phyloP scores from a whole-genome alignment of 352 stramenopile species.

The Phytophthora syringae region DNA sequence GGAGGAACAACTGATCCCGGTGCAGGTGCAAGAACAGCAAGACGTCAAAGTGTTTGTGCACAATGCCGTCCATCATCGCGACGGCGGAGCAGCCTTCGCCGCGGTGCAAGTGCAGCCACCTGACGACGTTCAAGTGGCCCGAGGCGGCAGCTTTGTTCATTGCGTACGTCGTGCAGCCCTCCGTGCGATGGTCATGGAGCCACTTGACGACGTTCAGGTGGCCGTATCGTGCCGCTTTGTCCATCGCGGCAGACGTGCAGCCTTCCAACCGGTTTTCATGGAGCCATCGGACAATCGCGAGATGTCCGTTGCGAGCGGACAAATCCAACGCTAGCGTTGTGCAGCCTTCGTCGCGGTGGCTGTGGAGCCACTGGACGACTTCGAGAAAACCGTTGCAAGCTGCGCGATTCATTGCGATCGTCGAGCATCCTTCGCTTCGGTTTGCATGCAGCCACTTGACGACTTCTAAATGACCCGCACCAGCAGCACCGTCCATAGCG shows the following conservation, averaged over 20 bases:
- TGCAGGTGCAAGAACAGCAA: slow-evolving; percentile 25
- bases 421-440: slow-evolving; percentile 26
- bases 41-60: slow-evolving; percentile 21
- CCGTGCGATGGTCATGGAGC: slow-evolving; percentile 35
- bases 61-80: slow-evolving; percentile 4
- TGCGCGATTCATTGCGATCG: slow-evolving; percentile 14
- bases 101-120: slow-evolving; percentile 33
- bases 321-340: slow-evolving; percentile 55
- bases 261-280: slow-evolving; percentile 43
- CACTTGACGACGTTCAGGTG: slow-evolving; percentile 38
- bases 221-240: slow-evolving; percentile 26
- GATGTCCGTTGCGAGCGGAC: slow-evolving; percentile 45
- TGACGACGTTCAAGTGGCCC: slow-evolving; percentile 38
- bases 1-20: not conserved
- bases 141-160: slow-evolving; percentile 36
- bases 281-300: slow-evolving; percentile 59
- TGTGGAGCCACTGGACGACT: slow-evolving; percentile 47
- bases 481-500: slow-evolving; percentile 41
- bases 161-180: slow-evolving; percentile 31
- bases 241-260: slow-evolving; percentile 34
- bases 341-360: slow-evolving; percentile 42
- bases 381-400: slow-evolving; percentile 33
- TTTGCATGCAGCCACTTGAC: no score
- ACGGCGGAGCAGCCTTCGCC: slow-evolving; percentile 27
- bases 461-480: no score